Conservation (phyloP, 2,329 filamentous ascomycete species). For the Penicillium sp. region DNA sequence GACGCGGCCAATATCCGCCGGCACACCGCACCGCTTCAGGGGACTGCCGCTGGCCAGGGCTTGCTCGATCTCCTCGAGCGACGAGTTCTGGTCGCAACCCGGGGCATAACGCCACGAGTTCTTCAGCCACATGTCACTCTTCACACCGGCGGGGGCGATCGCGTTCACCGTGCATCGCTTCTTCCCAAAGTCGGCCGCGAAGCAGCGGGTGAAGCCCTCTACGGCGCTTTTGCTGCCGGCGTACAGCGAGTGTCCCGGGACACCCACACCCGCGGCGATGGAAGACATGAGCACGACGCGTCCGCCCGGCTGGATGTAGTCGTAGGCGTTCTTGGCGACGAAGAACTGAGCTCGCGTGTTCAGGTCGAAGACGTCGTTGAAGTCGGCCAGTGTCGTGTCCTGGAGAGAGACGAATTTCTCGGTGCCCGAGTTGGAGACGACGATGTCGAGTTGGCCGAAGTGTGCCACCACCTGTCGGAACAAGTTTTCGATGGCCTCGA, state of each 20-base stretch:
- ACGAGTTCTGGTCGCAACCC: constrained; percentile 41
- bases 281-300: constrained; percentile 72
- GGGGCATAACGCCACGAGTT: constrained; percentile 67
- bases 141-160: constrained; percentile 27
- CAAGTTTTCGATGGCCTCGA: constrained; percentile 61
- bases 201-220: constrained; percentile 72
- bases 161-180: constrained; percentile 39
- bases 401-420: constrained; percentile 30
- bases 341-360: constrained; percentile 65
- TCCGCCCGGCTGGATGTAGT: constrained; percentile 67
- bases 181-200: constrained; percentile 68
- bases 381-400: constrained; percentile 28
- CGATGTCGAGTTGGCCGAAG: constrained; percentile 45
- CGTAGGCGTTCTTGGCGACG: constrained; percentile 65
- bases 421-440: constrained; percentile 56
- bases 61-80: constrained; percentile 54
- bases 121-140: constrained; percentile 68
- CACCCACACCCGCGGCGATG: constrained; percentile 65
- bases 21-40: constrained; percentile 58
- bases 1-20: constrained; percentile 59
- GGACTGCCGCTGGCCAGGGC: constrained; percentile 58
- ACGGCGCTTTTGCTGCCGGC: constrained; percentile 73
- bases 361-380: constrained; percentile 58
- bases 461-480: constrained; percentile 62
- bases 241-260: constrained; percentile 71